Conservation (phyloP, 257 asterid genomes). For the Eustoma russellianum region DNA sequence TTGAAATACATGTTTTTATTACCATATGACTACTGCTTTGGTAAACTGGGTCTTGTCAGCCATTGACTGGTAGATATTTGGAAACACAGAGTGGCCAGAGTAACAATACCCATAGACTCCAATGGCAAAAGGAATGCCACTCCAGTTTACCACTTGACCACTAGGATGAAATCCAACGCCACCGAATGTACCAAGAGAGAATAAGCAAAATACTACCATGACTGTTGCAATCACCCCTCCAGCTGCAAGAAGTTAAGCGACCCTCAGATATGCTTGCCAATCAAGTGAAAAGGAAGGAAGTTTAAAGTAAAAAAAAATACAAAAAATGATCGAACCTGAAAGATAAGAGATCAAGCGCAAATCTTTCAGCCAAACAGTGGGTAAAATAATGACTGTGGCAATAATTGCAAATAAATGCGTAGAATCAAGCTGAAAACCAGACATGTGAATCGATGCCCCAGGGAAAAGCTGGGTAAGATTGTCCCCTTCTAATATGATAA, state of each 20-base stretch:
- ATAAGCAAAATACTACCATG: slow-evolving; percentile 40
- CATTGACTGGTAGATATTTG: slow-evolving; percentile 90
- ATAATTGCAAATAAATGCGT: slow-evolving; percentile 49
- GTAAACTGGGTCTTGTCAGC: slow-evolving; percentile 74
- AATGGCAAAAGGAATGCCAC: slow-evolving; percentile 68
- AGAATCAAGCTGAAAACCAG: slow-evolving; percentile 53
- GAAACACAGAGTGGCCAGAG: slow-evolving; percentile 81
- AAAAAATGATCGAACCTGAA: slow-evolving; percentile 45
- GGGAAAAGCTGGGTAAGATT: slow-evolving; percentile 68
- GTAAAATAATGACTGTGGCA: slow-evolving; percentile 46
- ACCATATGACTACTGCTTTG: slow-evolving; percentile 55
- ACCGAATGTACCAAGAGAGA: slow-evolving; percentile 40
- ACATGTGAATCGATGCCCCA: slow-evolving; percentile 38
- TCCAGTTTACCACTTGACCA: slow-evolving; percentile 47
- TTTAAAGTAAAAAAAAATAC: background rate
- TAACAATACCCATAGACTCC: slow-evolving; percentile 81
- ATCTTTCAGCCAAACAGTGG: slow-evolving; percentile 84
- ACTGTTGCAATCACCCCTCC: slow-evolving; percentile 64
- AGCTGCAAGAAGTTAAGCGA: slow-evolving; percentile 32
- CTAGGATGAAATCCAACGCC: slow-evolving; percentile 40
- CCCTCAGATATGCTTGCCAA: slow-evolving; percentile 8
- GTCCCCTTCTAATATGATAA: slow-evolving; percentile 74
- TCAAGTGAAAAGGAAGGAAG: too few relatives aligned
- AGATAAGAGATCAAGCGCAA: slow-evolving; percentile 66
- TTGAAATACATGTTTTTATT: background rate